Conservation (phyloP, 768 basidiomycete species). For the Termitomyces sp. region DNA sequence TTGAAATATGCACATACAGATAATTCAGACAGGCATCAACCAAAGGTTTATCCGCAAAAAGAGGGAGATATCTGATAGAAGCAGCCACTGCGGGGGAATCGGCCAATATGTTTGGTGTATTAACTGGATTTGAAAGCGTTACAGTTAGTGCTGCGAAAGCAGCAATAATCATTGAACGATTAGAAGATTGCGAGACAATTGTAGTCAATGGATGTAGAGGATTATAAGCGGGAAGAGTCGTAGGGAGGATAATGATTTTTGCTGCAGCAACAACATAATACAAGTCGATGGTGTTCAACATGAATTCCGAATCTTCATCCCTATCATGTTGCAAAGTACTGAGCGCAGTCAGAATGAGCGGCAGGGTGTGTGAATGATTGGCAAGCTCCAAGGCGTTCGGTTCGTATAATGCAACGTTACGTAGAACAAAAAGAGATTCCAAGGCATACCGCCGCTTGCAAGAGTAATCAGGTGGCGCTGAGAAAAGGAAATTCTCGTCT, state of each 20-base stretch:
- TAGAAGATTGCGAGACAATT: constrained; percentile 52
- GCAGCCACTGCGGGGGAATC: constrained; percentile 57
- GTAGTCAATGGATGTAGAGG: constrained; percentile 54
- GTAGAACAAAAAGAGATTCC: constrained; percentile 79
- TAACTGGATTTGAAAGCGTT: constrained; percentile 57
- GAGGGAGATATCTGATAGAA: constrained; percentile 66
- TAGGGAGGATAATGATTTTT: constrained; percentile 30
- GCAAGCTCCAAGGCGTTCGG: constrained; percentile 59
- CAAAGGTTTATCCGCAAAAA: constrained; percentile 63
- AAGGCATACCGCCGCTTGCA: constrained; percentile 69
- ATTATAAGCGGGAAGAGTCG: constrained; percentile 28
- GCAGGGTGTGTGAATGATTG: constrained; percentile 52
- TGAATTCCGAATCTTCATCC: constrained; percentile 69
- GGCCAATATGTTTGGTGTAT: constrained; percentile 44
- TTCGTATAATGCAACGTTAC: constrained; percentile 76
- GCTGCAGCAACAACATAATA: constrained; percentile 55
- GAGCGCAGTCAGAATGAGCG: constrained; percentile 61
- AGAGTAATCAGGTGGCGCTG: constrained; percentile 41
- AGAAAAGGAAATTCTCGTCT: constrained; percentile 46
- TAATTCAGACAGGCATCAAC: constrained; percentile 71
- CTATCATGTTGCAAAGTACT: constrained; percentile 50
- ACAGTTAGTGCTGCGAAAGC: constrained; percentile 54
- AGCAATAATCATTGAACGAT: constrained; percentile 72
- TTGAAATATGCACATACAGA: constrained; percentile 68
- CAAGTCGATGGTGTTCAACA: constrained; percentile 67